A percentile compares a stretch with the other conserved stretches of the same genome.
Evolutionary conservation across 2,329 filamentous ascomycete genomes (phyloP).

Genomic region (Hymenoscyphus linearis): DNA sequence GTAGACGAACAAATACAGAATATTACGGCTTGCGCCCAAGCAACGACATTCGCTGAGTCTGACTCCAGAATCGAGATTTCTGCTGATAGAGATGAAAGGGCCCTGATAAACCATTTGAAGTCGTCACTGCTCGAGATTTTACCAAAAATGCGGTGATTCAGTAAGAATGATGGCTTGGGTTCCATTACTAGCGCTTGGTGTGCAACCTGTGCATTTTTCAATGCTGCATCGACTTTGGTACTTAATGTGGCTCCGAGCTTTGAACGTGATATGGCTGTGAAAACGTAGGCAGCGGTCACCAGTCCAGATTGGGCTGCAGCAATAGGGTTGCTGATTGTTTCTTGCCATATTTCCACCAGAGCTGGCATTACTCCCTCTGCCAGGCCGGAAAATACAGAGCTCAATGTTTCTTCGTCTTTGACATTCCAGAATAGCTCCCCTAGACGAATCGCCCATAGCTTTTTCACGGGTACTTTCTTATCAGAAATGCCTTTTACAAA

Average conservation of each 20-base stretch:
- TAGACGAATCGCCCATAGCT: slow-evolving; percentile 72
- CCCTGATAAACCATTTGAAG: slow-evolving; percentile 67
- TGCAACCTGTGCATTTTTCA: slow-evolving; percentile 57
- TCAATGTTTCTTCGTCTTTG: slow-evolving; percentile 40
- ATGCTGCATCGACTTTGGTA: slow-evolving; percentile 49
- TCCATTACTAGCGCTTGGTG: slow-evolving; percentile 62
- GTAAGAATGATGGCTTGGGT: slow-evolving; percentile 82
- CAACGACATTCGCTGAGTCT: slow-evolving; percentile 47
- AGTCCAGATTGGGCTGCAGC: slow-evolving; percentile 76
- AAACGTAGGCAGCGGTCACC: slow-evolving; percentile 73
- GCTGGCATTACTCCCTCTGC: slow-evolving; percentile 48
- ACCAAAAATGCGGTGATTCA: slow-evolving; percentile 79
- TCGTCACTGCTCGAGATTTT: slow-evolving; percentile 74
- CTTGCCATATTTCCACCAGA: slow-evolving; percentile 67
- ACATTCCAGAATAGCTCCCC: slow-evolving; percentile 65
- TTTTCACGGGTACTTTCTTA: slow-evolving; percentile 73
- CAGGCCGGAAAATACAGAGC: slow-evolving; percentile 45
- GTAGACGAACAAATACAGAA: slow-evolving; percentile 64
- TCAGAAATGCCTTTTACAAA: slow-evolving; percentile 79
- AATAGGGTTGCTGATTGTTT: slow-evolving; percentile 72
- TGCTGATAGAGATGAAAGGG: slow-evolving; percentile 57
- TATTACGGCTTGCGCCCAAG: slow-evolving; percentile 84
- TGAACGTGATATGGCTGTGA: slow-evolving; percentile 55
- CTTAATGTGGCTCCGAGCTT: slow-evolving; percentile 49
- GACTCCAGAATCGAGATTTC: slow-evolving; percentile 43